Evolutionary conservation across 2,329 filamentous ascomycete genomes (phyloP), one percentile per base, ranked within the genome.

Genomic region (Penicillium griseofulvum): DNA sequence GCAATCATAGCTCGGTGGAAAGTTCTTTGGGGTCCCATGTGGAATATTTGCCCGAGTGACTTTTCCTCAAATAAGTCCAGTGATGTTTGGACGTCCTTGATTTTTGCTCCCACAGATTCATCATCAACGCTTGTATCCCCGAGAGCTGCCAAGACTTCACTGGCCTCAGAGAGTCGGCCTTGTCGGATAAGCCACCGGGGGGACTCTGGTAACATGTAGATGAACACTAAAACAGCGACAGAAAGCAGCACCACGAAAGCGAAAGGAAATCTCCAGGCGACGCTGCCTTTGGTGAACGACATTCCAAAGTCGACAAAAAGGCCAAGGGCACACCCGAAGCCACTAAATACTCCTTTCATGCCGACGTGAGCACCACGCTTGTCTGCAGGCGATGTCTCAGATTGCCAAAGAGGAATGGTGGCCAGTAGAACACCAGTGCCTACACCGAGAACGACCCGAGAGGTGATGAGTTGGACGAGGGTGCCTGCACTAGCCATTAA

Each of bases 241-340:
- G 62, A 62, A 8, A 64, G 45, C 5, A 65, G n/a, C n/a, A 57
- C 9, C 3, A 61, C 56, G 34, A 64, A 60, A 7, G 54, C 60
- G 24, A 60, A 61, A 11, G 63, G 63, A 17, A 64, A 51, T 6
- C 63, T 59, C 63, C 63, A 65, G 16, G 62, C 49, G 14, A 62
- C 37, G 17, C 44, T 59, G 19, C 43, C 44, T 6, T 45, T 12
- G 4, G 41, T 58, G 22, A 65, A 64, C 7, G 63, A 65, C 54
- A 65, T 59, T 10, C 63, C 63, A 47, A 49, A 65, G 28, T 65
- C 63, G 2, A 65, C 47, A 14, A 65, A 65, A 3, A 65, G 49
- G 4, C 57, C 58, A 12, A 57, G 45, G 1, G 62, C 58, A 52
- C 58, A 63, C 24, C 63, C 63, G 26, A 63, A 17, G 4, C 63